Base-by-base conservation (phyloP, 2,329 filamentous ascomycete species). In the Penicillium sp. region DNA sequence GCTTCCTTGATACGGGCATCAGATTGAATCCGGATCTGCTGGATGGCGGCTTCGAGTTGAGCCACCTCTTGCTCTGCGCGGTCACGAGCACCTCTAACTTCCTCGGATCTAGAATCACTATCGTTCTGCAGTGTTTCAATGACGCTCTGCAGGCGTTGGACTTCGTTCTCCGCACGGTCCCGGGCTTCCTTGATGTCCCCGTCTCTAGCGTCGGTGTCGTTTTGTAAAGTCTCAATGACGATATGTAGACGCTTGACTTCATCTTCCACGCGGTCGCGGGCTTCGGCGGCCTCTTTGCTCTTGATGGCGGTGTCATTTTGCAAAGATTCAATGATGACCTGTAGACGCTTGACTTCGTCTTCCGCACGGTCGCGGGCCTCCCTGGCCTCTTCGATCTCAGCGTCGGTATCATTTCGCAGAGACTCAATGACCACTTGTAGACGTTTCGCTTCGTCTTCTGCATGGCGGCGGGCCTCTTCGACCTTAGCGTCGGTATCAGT, bases 11-110 rank as follows among this genome's bases (percentile, higher is more conserved):
- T 42, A 46, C 67, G 67, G 2, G 63, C 51, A 37, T 76, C 70
- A 4, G 67, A 62, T 46, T 76, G 70, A 8, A 65, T 63, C 25
- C 65, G 69, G 31, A 72, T 57, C 43, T 73, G 66, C 22, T 71
- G 61, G 30, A 75, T 63, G n/a, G 63, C 62, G 17, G 64, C 61
- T 51, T 72, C 67, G 10, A 73, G 53, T 22, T 68, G 61, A 19
- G 63, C 56, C 14, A 68, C 56, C 54, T 68, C 62, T 41, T 67
- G 62, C 41, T 67, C 68, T 19, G 68, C 60, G 26, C 61, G 64
- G n/a, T 66, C 65, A 26, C 61, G 63, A n/a, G 69, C 64, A 55
- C 67, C 66, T 26, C 52, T 46, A 12, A 58, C 53, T 36, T 64
- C 60, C 45, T 67, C 63, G 5, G 55, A 56, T 38, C 53, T 57